These are phyloP conservation scores for Blastobotrys muscicola DNA, from an alignment of 805 yeast species.

Conservation along the genomic window DNA sequence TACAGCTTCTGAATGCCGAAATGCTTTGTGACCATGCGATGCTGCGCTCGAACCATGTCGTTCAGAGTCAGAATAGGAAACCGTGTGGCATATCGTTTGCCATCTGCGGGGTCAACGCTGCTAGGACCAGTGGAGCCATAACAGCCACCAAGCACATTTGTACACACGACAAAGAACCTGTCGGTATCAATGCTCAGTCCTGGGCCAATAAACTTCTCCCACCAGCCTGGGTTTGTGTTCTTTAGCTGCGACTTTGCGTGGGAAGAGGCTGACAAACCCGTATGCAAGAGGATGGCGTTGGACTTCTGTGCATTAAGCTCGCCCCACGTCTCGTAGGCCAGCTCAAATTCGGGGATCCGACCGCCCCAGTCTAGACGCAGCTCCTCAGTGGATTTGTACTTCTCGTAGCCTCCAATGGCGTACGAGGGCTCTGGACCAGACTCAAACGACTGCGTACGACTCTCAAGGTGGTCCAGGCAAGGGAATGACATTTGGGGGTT, in stretches of 20 bases:
- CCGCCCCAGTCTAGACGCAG: conserved; percentile 78
- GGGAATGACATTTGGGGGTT: conserved; percentile 73
- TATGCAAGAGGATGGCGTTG: conserved; percentile 74
- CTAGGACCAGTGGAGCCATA: conserved; percentile 94
- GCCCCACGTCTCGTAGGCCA: conserved; percentile 97
- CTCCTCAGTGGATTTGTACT: conserved; percentile 46
- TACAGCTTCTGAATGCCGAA: conserved; percentile 56
- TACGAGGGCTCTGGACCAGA: conserved; percentile 84
- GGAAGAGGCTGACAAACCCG: conserved; percentile 88
- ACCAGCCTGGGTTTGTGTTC: conserved; percentile 79
- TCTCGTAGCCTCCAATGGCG: conserved; percentile 57
- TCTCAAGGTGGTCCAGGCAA: conserved; percentile 70
- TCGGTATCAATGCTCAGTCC: conserved; percentile 68
- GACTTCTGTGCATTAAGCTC: conserved; percentile 47
- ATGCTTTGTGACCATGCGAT: conserved; percentile 50
- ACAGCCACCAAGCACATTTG: conserved; percentile 90
- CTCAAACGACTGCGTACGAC: conserved; percentile 35
- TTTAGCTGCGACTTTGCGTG: conserved; percentile 77
- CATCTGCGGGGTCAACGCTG: conserved; percentile 60
- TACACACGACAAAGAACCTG: conserved; percentile 74
- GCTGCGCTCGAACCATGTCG: conserved; percentile 89
- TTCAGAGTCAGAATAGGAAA: conserved; percentile 80
- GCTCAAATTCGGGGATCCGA: conserved; percentile 54
- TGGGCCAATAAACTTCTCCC: conserved; percentile 91
- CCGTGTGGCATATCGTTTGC: conserved; percentile 65